Conservation (phyloP, 257 asterid genomes). For the Fraxinus quadrangulata region DNA sequence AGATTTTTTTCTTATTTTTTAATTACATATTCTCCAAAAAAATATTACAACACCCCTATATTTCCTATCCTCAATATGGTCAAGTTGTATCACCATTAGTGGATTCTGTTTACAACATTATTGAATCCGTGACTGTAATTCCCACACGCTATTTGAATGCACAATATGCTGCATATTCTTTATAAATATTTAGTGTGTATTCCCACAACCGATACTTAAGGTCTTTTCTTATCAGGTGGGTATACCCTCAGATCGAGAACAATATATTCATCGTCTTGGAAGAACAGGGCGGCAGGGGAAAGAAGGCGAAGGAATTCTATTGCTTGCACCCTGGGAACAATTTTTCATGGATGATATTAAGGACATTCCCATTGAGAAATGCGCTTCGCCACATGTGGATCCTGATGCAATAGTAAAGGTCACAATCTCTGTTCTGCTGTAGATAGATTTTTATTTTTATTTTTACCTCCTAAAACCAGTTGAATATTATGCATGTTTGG, state of each 20-base stretch:
- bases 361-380: constrained; percentile 75
- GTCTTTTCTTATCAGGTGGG: constrained; percentile 53
- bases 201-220: not conserved
- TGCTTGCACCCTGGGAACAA: constrained; percentile 95
- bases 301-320: constrained; percentile 70
- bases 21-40: too few relatives aligned
- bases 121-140: not conserved
- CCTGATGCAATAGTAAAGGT: constrained; percentile 60
- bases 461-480: not conserved
- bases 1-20: too few relatives aligned
- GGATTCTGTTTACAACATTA: not conserved
- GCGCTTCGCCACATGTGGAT: constrained; percentile 44
- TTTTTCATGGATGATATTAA: constrained; percentile 73
- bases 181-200: not conserved
- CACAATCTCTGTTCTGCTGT: constrained; percentile 14
- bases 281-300: constrained; percentile 94
- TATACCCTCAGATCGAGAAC: constrained; percentile 78
- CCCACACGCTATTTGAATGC: not conserved
- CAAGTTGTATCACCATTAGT: not conserved
- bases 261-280: constrained; percentile 88
- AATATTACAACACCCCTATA: too few relatives aligned
- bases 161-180: not conserved
- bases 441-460: not conserved
- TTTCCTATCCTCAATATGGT: not conserved
- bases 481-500: not conserved